phyloP scores from a whole-genome alignment of 2,329 filamentous ascomycete species.

The Calycina marina region DNA sequence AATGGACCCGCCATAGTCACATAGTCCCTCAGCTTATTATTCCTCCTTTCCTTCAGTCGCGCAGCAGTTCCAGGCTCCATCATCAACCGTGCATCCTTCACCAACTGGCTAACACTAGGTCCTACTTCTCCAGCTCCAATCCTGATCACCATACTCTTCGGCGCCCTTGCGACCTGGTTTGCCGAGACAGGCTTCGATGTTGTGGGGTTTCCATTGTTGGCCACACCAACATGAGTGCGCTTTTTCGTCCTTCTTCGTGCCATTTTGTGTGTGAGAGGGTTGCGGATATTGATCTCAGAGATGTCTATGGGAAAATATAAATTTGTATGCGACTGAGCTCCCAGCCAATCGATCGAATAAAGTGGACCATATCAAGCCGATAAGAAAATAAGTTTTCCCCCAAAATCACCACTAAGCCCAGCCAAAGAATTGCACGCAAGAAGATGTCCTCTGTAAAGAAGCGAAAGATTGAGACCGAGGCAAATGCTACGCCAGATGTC shows the following conservation, averaged over 20 bases:
- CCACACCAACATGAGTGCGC: constrained; percentile 63
- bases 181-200: constrained; percentile 40
- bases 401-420: too few species aligned
- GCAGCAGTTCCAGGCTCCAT: constrained; percentile 94
- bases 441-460: constrained; percentile 22
- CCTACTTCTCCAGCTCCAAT: constrained; percentile 91
- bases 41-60: constrained; percentile 75
- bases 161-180: constrained; percentile 44
- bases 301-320: too few species aligned
- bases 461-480: constrained; percentile 18
- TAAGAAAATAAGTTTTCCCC: too few species aligned
- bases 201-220: constrained; percentile 27
- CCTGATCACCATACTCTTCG: constrained; percentile 97
- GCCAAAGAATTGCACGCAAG: too few species aligned
- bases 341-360: too few species aligned
- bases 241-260: constrained; percentile 73
- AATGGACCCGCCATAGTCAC: constrained; percentile 89
- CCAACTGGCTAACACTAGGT: constrained; percentile 78
- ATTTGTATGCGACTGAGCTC: too few species aligned
- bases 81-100: constrained; percentile 77
- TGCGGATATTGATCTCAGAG: too few species aligned
- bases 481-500: constrained; percentile 6
- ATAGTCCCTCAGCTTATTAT: constrained; percentile 83
- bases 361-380: too few species aligned
- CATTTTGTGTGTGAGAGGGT: constrained; percentile 44